Base-by-base conservation (phyloP, 805 yeast genomes). In the Maudiozyma pseudohumilis region DNA sequence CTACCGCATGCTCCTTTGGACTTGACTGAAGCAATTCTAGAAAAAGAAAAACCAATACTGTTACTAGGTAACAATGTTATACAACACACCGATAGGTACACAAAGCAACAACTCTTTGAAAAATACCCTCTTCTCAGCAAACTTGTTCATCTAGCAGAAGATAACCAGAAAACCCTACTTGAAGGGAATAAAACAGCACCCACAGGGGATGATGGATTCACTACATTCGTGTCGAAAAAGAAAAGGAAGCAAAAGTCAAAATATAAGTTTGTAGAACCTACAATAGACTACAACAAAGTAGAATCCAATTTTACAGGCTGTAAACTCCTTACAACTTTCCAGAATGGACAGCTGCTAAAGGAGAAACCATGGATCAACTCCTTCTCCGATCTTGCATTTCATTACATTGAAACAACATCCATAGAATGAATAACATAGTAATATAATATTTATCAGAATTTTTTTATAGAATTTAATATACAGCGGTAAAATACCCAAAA, bases 1-100 rank as follows among this genome's bases (percentile, higher is more conserved):
- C 64, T 83, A 33, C 94, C 94, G 0, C 94, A 83, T 60, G 89
- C 88, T 0, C 84, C 86, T 1, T 56, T 79, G 28, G 63, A 55
- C 13, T 48, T 76, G 13, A 71, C 79, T 1, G 68, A 74, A 29
- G n/a, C 19, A 1, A 43, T 75, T 1, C 35, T 75, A 10, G 29
- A 30, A 2, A 25, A 31, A 0, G 53, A 60, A 17, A 20, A 50
- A 24, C 75, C 80, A 2, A 37, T 29, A n/a, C 49, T 57, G 25
- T 43, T 72, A 31, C 53, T 77, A 15, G 77, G 75, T 5, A 77
- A 77, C 47, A 66, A 77, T 48, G 41, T 75, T 3, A 49, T 67
- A 0, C 63, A 64, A 5, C 80, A 77, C 44, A 74, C 78, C 1
- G 78, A 74, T 38, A 60, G 80, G 36, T 56, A 71, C 24, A 61